A percentile compares a stretch with the other conserved stretches of the same genome.
phyloP scores from a whole-genome alignment of 2,329 filamentous ascomycete species.

The Emergomyces pasteurianus region DNA sequence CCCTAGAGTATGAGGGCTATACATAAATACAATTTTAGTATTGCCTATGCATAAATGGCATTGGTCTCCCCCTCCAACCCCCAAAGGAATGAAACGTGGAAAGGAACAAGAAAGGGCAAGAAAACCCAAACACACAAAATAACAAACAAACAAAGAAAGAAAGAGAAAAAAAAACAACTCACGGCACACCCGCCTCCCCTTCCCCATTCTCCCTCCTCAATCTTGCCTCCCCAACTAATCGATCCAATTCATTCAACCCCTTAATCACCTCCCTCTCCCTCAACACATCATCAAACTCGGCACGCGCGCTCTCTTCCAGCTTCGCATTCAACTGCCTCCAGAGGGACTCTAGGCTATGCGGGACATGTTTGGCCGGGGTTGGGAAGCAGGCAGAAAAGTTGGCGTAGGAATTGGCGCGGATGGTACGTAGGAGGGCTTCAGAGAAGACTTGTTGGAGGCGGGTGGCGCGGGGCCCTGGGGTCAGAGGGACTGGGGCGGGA shows the following conservation, averaged over 20 bases:
- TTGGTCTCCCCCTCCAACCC: neutral
- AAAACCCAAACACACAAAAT: too few relatives aligned
- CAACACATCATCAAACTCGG: slow-evolving; percentile 51
- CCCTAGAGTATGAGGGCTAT: slow-evolving; percentile 46
- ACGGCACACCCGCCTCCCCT: slow-evolving; percentile 35
- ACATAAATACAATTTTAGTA: neutral
- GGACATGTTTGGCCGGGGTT: slow-evolving; percentile 46
- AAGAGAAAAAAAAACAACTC: slow-evolving; percentile 19
- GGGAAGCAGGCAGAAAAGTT: slow-evolving; percentile 55
- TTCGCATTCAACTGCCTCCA: slow-evolving; percentile 48
- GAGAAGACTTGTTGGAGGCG: slow-evolving; percentile 49
- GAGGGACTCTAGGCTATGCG: slow-evolving; percentile 44
- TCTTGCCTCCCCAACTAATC: slow-evolving; percentile 47
- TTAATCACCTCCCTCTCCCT: slow-evolving; percentile 44
- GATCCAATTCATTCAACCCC: slow-evolving; percentile 49
- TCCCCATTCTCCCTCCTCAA: slow-evolving; percentile 36
- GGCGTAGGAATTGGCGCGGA: slow-evolving; percentile 48
- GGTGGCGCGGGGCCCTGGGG: slow-evolving; percentile 48
- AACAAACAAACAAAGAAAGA: neutral
- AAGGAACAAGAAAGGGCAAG: neutral
- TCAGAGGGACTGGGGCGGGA: slow-evolving; percentile 40
- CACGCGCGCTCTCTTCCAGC: slow-evolving; percentile 44
- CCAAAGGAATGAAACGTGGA: neutral
- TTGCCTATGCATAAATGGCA: neutral
- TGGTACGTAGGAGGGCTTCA: slow-evolving; percentile 46